Base-by-base conservation (phyloP, 441 rosid species). In the Bocquillonia castaneifolia region DNA sequence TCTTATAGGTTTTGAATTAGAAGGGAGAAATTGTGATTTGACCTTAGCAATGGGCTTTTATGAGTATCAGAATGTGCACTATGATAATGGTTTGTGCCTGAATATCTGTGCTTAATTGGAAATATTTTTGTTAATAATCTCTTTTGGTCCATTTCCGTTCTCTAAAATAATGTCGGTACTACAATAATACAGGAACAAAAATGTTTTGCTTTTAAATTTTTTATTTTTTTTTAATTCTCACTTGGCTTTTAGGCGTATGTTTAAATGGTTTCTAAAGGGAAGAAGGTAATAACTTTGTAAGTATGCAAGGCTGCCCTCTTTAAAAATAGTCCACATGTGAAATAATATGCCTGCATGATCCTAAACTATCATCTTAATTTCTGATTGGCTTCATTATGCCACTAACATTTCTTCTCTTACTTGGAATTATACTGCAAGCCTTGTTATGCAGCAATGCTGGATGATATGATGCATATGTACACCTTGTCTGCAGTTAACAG, bases 141-240 rank as follows among this genome's bases (percentile, higher is more conserved):
- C n/a, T 14, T 28, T 28, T 34, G 34, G 18, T 39, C 40, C 20
- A 0, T 31, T 29, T 48, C 10, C 32, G 9, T 58, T 23, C 32
- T 29, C 26, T 37, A 26, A 66, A n/a, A 18, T 6, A 14, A 59
- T 5, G 13, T 37, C 26, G 20, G 54, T 7, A 54, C 32, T 44
- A 29, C 3, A 23, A 53, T 40, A 31, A 34, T 26, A 8, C 3
- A 3, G 6, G 29, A 45, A 6, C 17, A 28, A 23, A 31, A 17
- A 20, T 64, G 36, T 45, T 73, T 54, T 39, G 39, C 63, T 51
- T 67, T 45, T 52, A 2, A 17, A 23, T 7, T 68, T 28, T 54
- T 37, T 32, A 40, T 64, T 18, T 66, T 59, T 48, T 74, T 50
- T 55, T 59, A 29, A 56, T 69, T 75, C 70, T 74, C 71, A 50